Base-by-base conservation (phyloP, 106 monocot species). In the Dactylorhiza incarnata region DNA sequence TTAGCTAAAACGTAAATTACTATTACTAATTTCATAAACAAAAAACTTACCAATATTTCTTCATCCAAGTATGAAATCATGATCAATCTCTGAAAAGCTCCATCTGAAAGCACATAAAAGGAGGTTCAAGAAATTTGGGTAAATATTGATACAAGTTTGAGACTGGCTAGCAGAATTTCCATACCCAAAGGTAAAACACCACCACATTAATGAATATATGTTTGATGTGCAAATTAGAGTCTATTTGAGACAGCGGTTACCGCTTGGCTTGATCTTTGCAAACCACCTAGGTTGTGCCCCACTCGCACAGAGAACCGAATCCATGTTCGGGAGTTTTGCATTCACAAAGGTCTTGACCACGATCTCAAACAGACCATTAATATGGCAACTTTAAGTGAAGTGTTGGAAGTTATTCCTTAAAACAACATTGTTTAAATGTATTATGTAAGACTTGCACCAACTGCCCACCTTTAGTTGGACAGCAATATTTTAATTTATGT, bases 1-100 rank as follows among this genome's bases (percentile, higher is more conserved):
- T 65, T 11, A 65, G 3, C 37, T 37, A 65, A 29, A 1, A 58
- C n/a, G 20, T 22, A 20, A 6, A 58, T 2, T 1, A 58, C 22
- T 65, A 65, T 65, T 29, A 65, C 12, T 29, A 19, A 65, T 25
- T 65, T 24, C 26, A 29, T 26, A 65, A 29, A 11, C 63, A 48
- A n/a, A 3, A 48, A 66, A 82, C 80, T 80, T 86, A 97, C 99
- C 91, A 99, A 50, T 77, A 99, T 94, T 82, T 99, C 99, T 77
- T 99, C 99, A 73, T 99, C 99, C 54, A 99, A 86, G 81, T 99
- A 99, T 77, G 99, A 99, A 73, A 99, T 90, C 82, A 99, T 86
- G 81, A 99, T 86, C 22, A 94, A 72, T 83, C 99, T 94, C 76
- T 88, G 89, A 56, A 82, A 99, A 75, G 76, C 77, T 45, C 90